Base-by-base conservation (phyloP, 352 stramenopile species). In the Globisporangium emineosum region DNA sequence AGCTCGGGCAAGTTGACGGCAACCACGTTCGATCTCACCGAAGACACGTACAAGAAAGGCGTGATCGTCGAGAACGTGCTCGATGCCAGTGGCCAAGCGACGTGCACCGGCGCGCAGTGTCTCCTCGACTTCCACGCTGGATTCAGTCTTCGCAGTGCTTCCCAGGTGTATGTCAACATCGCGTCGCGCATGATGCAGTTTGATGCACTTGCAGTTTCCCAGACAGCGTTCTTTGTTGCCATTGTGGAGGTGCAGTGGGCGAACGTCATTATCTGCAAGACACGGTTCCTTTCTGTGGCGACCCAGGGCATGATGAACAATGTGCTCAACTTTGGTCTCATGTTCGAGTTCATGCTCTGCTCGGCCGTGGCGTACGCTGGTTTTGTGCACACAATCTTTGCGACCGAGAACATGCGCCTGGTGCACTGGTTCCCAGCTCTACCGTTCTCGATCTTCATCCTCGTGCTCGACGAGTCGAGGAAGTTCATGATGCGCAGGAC, bases 211-310 rank as follows among this genome's bases (percentile, higher is more conserved):
- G 69, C 78, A 1, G 86, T 96, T 17, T 77, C 89, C 0, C 92
- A 98, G 67, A 94, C 87, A 0, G 88, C 89, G 21, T 97, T 75
- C 70, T 96, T 97, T 68, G 72, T 95, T 8, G 83, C 83, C 8
- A 70, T 97, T 5, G 84, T 97, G 12, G 75, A 98, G 56, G 86
- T 95, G 51, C 93, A 98, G 64, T 97, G 90, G 83, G 81, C 90
- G 54, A 95, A 97, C 71, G 65, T 98, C 15, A 66, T 98, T 29
- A 96, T 97, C 62, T 97, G 87, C 75, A 98, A 98, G 79, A 98
- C 93, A 42, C 83, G 93, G 9, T 97, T 91, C 75, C 68, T 97
- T 66, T 95, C 82, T 10, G 77, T 98, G n/a, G 66, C 77, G 30
- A 79, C 81, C n/a, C 93, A 98, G 65, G 92, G 93, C 60, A 97